A percentile compares a stretch with the other conserved stretches of the same genome.
These are phyloP conservation scores for Microcos paniculata DNA, from an alignment of 345 rosid genomes.

Conservation along the genomic window DNA sequence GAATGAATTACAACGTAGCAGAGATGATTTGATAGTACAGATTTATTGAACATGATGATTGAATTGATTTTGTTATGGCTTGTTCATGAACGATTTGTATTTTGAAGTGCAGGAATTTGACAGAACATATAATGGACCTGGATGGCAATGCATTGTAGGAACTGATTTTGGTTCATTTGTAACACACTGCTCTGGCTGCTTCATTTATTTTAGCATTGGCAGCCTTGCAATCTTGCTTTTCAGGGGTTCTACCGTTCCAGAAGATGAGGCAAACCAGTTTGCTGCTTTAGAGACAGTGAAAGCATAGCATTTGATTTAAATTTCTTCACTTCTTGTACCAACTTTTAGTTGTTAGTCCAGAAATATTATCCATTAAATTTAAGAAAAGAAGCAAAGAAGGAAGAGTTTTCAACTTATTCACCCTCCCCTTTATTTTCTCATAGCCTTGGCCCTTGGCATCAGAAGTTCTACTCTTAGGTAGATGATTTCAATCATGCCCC, in stretches of 20 bases:
- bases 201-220: constrained; percentile 56
- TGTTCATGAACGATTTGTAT: background rate
- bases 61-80: background rate
- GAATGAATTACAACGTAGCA: background rate
- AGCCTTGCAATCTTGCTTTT: constrained; percentile 67
- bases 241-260: constrained; percentile 47
- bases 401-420: background rate
- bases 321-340: constrained; percentile 5
- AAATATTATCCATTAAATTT: background rate
- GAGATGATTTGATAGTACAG: background rate
- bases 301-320: constrained; percentile 9
- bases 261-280: constrained; percentile 23
- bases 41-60: background rate
- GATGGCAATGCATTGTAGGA: constrained; percentile 77
- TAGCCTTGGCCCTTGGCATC: background rate
- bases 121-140: constrained; percentile 38
- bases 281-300: constrained; percentile 17
- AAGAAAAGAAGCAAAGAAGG: background rate
- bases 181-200: constrained; percentile 57
- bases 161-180: constrained; percentile 70
- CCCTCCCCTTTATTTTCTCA: background rate
- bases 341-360: background rate
- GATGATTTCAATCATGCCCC: background rate
- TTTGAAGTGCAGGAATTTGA: constrained; percentile 57
- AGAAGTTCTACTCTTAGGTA: background rate